Evolutionary conservation across 1,139 yeast genomes (phyloP).

Genomic region (Geotrichum cucujoidarum): DNA sequence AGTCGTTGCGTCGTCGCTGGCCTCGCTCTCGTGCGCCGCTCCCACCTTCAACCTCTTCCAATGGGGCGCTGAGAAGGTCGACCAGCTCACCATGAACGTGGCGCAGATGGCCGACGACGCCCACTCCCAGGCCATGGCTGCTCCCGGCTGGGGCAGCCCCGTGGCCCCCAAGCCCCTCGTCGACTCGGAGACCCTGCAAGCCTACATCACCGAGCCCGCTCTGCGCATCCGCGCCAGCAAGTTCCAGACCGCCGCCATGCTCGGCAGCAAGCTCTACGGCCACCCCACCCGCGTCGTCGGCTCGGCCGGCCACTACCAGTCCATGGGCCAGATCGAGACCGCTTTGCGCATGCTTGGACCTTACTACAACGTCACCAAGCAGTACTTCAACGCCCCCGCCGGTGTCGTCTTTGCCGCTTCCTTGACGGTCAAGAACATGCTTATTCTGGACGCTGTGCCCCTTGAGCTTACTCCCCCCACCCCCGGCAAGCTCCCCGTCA

Average conservation of each 20-base stretch:
- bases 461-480: slow-evolving; percentile 81
- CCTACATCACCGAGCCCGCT: slow-evolving; percentile 51
- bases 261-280: slow-evolving; percentile 54
- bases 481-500: slow-evolving; percentile 48
- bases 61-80: slow-evolving; percentile 12
- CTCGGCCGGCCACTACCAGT: slow-evolving; percentile 80
- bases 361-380: slow-evolving; percentile 62
- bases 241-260: slow-evolving; percentile 58
- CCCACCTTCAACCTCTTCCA: slow-evolving; percentile 5
- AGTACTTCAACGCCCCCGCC: slow-evolving; percentile 64
- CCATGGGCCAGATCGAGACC: slow-evolving; percentile 59
- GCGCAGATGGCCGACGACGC: not conserved
- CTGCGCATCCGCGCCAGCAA: slow-evolving; percentile 58
- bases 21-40: slow-evolving; percentile 10
- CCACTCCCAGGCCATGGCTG: not conserved
- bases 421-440: slow-evolving; percentile 50
- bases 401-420: slow-evolving; percentile 56
- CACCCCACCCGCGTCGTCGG: slow-evolving; percentile 94
- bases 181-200: slow-evolving; percentile 55
- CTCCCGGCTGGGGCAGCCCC: slow-evolving; percentile 4
- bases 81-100: slow-evolving; percentile 7
- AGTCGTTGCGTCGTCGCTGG: slow-evolving; percentile 1
- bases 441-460: slow-evolving; percentile 38
- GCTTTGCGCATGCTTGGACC: slow-evolving; percentile 55
- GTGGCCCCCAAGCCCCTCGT: slow-evolving; percentile 18